Conservation (phyloP, 768 basidiomycete species). For the Lentinula edodes region DNA sequence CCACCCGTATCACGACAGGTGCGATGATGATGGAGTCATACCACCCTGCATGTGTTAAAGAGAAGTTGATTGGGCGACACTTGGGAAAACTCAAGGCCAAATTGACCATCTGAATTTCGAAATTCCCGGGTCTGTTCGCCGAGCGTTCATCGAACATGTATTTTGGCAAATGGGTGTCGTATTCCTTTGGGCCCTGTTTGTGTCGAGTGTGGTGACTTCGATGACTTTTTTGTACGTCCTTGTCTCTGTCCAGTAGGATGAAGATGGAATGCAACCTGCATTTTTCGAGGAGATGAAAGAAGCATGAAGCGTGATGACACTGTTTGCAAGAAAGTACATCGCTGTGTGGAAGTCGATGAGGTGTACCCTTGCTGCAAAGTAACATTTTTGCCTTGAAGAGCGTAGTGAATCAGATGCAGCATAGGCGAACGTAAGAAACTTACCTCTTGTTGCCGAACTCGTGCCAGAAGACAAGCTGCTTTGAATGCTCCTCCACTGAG, state of each 20-base stretch:
- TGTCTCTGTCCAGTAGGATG: conserved; percentile 23
- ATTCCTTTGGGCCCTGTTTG: conserved; percentile 13
- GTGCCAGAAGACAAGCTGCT: conserved; percentile 23
- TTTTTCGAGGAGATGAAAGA: conserved; percentile 27
- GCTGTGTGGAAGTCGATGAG: conserved; percentile 15
- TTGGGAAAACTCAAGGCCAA: conserved; percentile 41
- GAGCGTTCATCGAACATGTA: conserved; percentile 25
- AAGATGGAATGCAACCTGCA: conserved; percentile 33
- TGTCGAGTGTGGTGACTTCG: conserved; percentile 29
- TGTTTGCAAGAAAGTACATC: conserved; percentile 30
- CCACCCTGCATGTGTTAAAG: conserved; percentile 47
- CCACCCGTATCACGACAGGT: not conserved
- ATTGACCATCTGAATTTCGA: conserved; percentile 32
- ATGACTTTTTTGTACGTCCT: conserved; percentile 19
- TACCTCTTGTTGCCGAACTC: conserved; percentile 11
- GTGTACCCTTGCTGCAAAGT: not conserved
- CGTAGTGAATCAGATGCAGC: not conserved
- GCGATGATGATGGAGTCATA: conserved; percentile 40
- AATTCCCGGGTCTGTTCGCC: conserved; percentile 28
- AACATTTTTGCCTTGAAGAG: not conserved
- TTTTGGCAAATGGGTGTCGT: conserved; percentile 5
- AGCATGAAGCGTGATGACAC: conserved; percentile 36
- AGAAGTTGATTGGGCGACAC: conserved; percentile 41
- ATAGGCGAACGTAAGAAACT: not conserved
- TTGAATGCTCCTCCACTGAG: conserved; percentile 16